Base-by-base conservation (phyloP, 225 moss, liverwort and hornwort species). In the Bryum argenteum region DNA sequence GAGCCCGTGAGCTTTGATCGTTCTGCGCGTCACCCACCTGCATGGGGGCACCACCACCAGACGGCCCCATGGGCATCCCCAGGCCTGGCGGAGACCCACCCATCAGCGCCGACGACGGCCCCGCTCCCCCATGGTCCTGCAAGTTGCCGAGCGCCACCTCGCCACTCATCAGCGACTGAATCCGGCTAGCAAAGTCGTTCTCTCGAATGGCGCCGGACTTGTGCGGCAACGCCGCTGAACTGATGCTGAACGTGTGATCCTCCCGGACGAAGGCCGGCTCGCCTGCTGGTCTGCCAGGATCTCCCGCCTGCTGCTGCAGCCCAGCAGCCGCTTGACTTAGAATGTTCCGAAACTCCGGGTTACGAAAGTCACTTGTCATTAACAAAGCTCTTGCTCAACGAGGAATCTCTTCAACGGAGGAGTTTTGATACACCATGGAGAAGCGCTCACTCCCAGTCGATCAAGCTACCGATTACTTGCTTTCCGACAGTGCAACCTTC, bases 161-260 rank as follows among this genome's bases (percentile, higher is more conserved):
- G 44, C 86, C 86, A 0, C 65, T 86, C 80, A 86, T 60, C 0
- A 86, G 80, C n/a, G 82, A 82, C 72, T 85, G 86, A 38, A 82
- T 80, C 71, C 74, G 77, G 71, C 77, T 82, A 56, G 82, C 68
- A 57, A 80, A 82, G 59, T 82, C 76, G 24, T 1, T 82, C 58
- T 79, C 84, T 20, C 78, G 71, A 53, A 81, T 73, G 50, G 19
- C 40, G 57, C 17, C 26, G 0, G 78, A 75, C 45, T 81, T 81
- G 11, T 17, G 75, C 26, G 55, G 61, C 39, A 59, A 9, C 23
- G 61, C 78, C 23, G 61, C 78, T 26, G 26, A 26, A n/a, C 62
- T 2, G 1, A 76, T 24, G 67, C 4, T 69, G 48, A 2, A 23
- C 70, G 22, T 52, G 45, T 82, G 78, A 40, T 78, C 83, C 47